A percentile compares a stretch with the other conserved stretches of the same genome.
Conservation (phyloP, 305 asterid genomes). For the Lippia alba region DNA sequence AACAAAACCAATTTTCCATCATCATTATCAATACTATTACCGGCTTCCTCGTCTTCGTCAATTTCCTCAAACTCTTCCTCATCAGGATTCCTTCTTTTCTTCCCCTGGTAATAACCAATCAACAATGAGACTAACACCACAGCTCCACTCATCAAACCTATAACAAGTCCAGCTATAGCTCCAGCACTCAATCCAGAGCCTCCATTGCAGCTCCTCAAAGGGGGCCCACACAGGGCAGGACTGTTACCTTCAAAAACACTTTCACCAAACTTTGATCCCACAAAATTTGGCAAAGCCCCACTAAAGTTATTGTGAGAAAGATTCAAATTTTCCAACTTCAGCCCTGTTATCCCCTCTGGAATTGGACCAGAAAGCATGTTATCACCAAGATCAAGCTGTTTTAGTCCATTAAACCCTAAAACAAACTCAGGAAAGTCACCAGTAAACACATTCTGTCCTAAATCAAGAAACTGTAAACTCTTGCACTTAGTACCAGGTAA, state of each 20-base stretch:
- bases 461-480: constrained; percentile 71
- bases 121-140: constrained; percentile 83
- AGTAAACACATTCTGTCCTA: constrained; percentile 73
- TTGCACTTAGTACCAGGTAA: constrained; percentile 77
- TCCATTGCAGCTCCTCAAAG: constrained; percentile 64
- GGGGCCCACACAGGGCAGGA: constrained; percentile 84
- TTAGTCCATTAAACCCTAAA: constrained; percentile 59
- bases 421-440: constrained; percentile 81
- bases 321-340: constrained; percentile 76
- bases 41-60: constrained; percentile 73
- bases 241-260: constrained; percentile 83
- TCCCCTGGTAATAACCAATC: constrained; percentile 92
- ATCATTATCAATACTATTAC: constrained; percentile 41
- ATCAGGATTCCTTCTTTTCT: constrained; percentile 61
- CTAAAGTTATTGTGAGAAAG: constrained; percentile 90
- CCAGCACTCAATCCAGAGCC: constrained; percentile 83
- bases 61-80: constrained; percentile 66
- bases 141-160: constrained; percentile 83
- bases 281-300: constrained; percentile 85
- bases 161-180: constrained; percentile 89
- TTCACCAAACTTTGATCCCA: constrained; percentile 66
- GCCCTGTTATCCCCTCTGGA: constrained; percentile 53
- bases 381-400: constrained; percentile 76
- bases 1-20: constrained; percentile 92
- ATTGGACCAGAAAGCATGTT: constrained; percentile 69